Conservation (phyloP, 148 eudicot genomes). For the Fagopyrum homotropicum region DNA sequence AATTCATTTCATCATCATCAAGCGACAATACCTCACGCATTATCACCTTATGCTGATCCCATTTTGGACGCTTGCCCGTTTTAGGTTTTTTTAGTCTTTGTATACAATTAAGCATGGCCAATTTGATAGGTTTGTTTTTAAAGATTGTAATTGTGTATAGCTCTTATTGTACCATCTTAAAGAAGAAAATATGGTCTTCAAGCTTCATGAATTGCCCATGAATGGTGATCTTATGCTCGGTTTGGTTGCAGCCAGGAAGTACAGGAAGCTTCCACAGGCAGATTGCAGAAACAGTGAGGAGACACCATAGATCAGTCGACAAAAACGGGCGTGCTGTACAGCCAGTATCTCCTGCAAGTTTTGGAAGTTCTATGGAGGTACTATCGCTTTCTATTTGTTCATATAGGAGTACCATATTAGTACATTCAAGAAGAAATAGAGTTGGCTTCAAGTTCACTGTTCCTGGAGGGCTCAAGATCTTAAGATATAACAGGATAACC, state of each 20-base stretch:
- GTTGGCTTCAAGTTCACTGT: not conserved
- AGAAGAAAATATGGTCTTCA: not conserved
- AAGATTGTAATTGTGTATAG: not conserved
- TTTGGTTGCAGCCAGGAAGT: constrained; percentile 34
- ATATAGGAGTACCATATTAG: not conserved
- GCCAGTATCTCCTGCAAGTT: constrained; percentile 66
- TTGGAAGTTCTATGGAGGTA: constrained; percentile 82
- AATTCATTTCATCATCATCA: not conserved
- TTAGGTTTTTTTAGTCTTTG: not conserved
- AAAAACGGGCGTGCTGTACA: constrained; percentile 38
- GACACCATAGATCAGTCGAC: constrained; percentile 46
- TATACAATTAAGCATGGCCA: not conserved
- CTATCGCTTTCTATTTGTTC: not conserved
- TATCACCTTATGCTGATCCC: not conserved
- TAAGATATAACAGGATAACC: not conserved
- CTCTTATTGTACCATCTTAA: not conserved
- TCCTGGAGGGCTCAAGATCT: not conserved
- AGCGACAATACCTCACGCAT: not conserved
- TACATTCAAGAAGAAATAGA: not conserved
- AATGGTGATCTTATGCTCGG: not conserved
- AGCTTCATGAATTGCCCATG: not conserved
- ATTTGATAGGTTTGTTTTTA: not conserved
- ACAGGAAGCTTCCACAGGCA: constrained; percentile 49
- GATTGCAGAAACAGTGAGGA: constrained; percentile 44
- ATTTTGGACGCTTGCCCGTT: not conserved